Evolutionary conservation across 164 flowering plant species (phyloP).

Genomic region (Magnolia officinalis): DNA sequence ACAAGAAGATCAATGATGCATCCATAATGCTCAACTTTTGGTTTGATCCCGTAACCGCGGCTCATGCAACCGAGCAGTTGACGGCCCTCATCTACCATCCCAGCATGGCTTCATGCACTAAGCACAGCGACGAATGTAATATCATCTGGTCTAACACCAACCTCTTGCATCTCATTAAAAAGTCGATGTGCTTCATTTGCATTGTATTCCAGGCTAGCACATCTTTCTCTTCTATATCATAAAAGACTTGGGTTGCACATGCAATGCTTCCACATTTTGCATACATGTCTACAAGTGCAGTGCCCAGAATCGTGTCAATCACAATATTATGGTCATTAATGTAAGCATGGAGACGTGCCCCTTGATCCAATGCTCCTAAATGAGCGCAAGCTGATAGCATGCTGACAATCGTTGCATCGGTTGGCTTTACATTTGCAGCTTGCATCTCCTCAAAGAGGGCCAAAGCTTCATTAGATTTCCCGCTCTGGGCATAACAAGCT

Average conservation of each 20-base stretch:
- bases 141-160: slow-evolving; percentile 19
- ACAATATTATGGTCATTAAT: slow-evolving; percentile 15
- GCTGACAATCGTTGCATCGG: slow-evolving; percentile 36
- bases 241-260: slow-evolving; percentile 20
- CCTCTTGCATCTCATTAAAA: slow-evolving; percentile 24
- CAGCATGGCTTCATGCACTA: slow-evolving; percentile 19
- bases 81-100: slow-evolving; percentile 17
- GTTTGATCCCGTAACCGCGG: not conserved
- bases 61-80: slow-evolving; percentile 9
- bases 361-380: slow-evolving; percentile 33
- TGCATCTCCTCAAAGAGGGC: slow-evolving; percentile 29
- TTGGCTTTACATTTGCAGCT: slow-evolving; percentile 24
- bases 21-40: slow-evolving; percentile 16
- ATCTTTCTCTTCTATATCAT: slow-evolving; percentile 22
- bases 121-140: slow-evolving; percentile 14
- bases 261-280: slow-evolving; percentile 33
- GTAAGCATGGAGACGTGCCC: slow-evolving; percentile 15
- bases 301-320: slow-evolving; percentile 24
- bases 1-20: slow-evolving; percentile 8
- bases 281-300: slow-evolving; percentile 36
- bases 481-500: slow-evolving; percentile 29
- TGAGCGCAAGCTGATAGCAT: slow-evolving; percentile 34
- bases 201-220: slow-evolving; percentile 36
- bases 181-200: slow-evolving; percentile 15
- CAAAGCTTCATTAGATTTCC: slow-evolving; percentile 23